Evolutionary conservation across 805 yeast genomes (phyloP), one percentile per base, ranked within the genome.

Genomic region (Metschnikowia gruessii): DNA sequence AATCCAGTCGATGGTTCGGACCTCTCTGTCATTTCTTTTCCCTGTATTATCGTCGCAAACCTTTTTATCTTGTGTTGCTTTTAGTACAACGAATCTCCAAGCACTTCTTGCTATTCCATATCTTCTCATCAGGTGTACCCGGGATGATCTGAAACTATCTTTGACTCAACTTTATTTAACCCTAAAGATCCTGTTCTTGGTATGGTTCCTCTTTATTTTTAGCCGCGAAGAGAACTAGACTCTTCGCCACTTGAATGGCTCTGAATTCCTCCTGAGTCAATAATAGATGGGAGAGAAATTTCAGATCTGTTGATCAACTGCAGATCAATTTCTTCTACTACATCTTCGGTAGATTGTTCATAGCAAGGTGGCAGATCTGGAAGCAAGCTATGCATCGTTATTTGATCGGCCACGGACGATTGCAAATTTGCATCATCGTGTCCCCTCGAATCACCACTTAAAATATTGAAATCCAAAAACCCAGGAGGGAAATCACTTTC

Each of bases 401-500:
- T 71, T 41, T 75, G 57, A 49, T 74, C 79, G 38, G 65, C 75
- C 13, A 52, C 56, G 0, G 69, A 19, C 53, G 65, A 69, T 44
- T 70, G 66, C 50, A 54, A 64, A 43, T 66, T 69, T 24, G 56
- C 57, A 30, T 57, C 58, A 47, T 49, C 47, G 21, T 21, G 24
- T 21, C 7, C 24, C 24, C 24, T 21, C 24, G 7, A 21, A 21
- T 49, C 52, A 16, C 40, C 35, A 22, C 37, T 51, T 16, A 40
- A 32, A 29, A 46, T 58, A 40, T 62, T 64, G 11, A 60, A 59
- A 15, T 75, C 77, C 76, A 80, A 76, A 45, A 80, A 80, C 50
- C 76, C 74, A 0, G 84, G 84, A 1, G 83, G 82, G 51, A 79
- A 79, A 46, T 79, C 83, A 43, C 60, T 55, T n/a, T 65, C 74